Percentiles rank a stretch among this genome's conserved stretches.
phyloP scores from a whole-genome alignment of 179 eudicot species.

The Sideroxylon spinosum region DNA sequence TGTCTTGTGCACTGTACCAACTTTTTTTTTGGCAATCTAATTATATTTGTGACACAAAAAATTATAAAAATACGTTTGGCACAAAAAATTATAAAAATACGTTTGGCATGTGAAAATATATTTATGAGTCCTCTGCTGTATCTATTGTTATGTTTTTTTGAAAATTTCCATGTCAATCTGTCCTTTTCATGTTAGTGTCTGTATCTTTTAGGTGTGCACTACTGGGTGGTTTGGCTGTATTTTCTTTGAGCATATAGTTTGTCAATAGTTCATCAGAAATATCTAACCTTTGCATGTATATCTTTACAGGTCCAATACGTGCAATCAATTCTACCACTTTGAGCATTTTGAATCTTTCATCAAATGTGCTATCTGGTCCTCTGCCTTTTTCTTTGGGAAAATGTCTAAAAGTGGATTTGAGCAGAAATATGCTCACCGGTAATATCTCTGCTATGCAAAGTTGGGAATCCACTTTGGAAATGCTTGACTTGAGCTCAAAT shows the following conservation, averaged over 20 bases:
- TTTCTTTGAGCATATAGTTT: not conserved
- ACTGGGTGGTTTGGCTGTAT: no score
- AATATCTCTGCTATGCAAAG: slow-evolving; percentile 38
- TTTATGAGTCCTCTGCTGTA: no score
- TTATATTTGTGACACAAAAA: no score
- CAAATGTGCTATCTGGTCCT: slow-evolving; percentile 43
- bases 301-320: slow-evolving; percentile 54
- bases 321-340: slow-evolving; percentile 72
- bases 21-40: no score
- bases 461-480: slow-evolving; percentile 51
- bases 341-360: slow-evolving; percentile 45
- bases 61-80: no score
- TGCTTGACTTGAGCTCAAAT: slow-evolving; percentile 79
- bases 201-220: no score
- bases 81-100: no score
- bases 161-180: no score
- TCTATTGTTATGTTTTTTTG: no score
- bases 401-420: slow-evolving; percentile 47
- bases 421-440: slow-evolving; percentile 49
- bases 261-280: not conserved
- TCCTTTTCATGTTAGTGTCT: no score
- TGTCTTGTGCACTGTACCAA: no score
- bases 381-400: slow-evolving; percentile 48
- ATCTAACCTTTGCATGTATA: slow-evolving; percentile 18
- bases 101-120: no score